phyloP scores from a whole-genome alignment of 495 filamentous ascomycete species.

The Zalerion maritima region DNA sequence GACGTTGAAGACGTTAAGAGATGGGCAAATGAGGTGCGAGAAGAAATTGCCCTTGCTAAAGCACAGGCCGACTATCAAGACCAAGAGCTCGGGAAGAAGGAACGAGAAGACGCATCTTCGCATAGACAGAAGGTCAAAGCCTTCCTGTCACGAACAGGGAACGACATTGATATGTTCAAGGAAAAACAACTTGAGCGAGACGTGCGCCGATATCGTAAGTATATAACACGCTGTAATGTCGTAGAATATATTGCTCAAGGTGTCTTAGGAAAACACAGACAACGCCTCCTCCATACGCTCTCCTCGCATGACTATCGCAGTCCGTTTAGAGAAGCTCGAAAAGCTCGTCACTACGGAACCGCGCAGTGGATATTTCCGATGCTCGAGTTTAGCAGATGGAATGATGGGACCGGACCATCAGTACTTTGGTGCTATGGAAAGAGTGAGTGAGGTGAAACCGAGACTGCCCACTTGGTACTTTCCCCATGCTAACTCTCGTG shows the following conservation, averaged over 20 bases:
- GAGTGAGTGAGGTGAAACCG: constrained; percentile 2
- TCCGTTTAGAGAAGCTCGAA: constrained; percentile 6
- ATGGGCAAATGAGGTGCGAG: constrained; percentile 9
- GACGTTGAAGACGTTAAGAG: constrained; percentile 9
- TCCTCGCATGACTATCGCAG: constrained; percentile 5
- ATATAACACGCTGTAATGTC: too few relatives aligned
- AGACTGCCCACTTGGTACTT: not conserved
- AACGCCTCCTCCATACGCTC: constrained; percentile 5
- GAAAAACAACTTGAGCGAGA: constrained; percentile 6
- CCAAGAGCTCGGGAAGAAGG: constrained; percentile 7
- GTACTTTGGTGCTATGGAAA: constrained; percentile 17
- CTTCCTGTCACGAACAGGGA: constrained; percentile 1
- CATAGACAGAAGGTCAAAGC: constrained; percentile 6
- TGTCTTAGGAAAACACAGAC: constrained; percentile 4
- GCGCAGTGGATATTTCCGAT: constrained; percentile 9
- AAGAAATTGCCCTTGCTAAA: constrained; percentile 9
- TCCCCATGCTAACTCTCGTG: constrained; percentile 1
- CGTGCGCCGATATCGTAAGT: constrained; percentile 3
- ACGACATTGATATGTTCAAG: constrained; percentile 3
- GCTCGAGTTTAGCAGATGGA: constrained; percentile 7
- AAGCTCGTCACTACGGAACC: constrained; percentile 8
- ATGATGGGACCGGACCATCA: constrained; percentile 4
- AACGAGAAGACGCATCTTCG: constrained; percentile 7
- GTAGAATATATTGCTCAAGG: constrained; percentile 2
- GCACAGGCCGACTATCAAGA: constrained; percentile 9